phyloP scores from a whole-genome alignment of 1,139 yeast genomes.

The Scheffersomyces segobiensis region DNA sequence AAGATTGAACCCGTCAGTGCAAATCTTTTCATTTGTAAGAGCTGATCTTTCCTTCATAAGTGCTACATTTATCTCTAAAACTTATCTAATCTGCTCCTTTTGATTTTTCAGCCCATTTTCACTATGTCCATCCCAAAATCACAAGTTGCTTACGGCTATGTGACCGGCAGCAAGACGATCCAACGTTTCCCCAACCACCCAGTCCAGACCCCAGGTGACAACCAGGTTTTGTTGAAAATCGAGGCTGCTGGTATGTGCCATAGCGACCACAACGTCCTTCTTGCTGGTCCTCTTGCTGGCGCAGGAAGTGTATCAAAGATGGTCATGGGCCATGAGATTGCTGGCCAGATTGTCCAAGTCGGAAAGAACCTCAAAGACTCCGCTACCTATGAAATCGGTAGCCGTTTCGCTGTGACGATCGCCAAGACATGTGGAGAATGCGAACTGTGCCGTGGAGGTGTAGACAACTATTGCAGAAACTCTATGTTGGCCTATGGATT shows the following conservation, averaged over 20 bases:
- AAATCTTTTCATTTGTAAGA: background rate
- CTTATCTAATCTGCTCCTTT: background rate
- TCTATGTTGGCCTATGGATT: conserved; percentile 38
- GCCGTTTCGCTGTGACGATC: conserved; percentile 38
- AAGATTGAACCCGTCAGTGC: background rate
- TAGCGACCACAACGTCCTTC: conserved; percentile 49
- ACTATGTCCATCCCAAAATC: conserved; percentile 15
- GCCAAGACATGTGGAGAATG: conserved; percentile 48
- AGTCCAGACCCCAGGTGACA: conserved; percentile 36
- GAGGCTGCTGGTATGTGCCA: conserved; percentile 57
- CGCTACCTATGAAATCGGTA: conserved; percentile 31
- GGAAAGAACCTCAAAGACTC: conserved; percentile 34
- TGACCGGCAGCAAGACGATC: conserved; percentile 15
- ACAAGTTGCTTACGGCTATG: conserved; percentile 21
- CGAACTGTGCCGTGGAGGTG: conserved; percentile 41
- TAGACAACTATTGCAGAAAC: conserved; percentile 38
- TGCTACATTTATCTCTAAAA: background rate
- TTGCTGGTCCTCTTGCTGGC: conserved; percentile 20
- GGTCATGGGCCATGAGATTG: conserved; percentile 60
- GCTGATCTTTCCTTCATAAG: too few relatives aligned
- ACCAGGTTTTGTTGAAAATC: conserved; percentile 44
- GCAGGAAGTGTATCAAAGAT: conserved; percentile 29
- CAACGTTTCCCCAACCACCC: conserved; percentile 26
- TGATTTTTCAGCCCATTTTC: background rate
- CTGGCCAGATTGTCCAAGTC: conserved; percentile 46